Evolutionary conservation across 192 early-diverging fungal species (phyloP), one percentile per base, ranked within the genome.

Genomic region (Helicostylum pulchrum): DNA sequence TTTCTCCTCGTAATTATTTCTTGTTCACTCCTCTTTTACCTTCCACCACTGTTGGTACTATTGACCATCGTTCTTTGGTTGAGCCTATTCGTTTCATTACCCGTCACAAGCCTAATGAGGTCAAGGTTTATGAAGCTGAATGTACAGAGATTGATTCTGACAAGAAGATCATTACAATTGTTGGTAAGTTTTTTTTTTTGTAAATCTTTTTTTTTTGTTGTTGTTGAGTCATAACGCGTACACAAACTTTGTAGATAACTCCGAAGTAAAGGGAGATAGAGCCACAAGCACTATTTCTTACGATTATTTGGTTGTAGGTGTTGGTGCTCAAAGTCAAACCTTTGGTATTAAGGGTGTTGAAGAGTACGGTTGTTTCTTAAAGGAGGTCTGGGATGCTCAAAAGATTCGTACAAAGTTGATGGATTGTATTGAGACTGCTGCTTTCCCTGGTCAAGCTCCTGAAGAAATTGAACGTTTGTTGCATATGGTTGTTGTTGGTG

Each of bases 1-100:
- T 92, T 8, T 88, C 86, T 23, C 91, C 92, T 60, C 83, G 90
- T 63, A 94, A 94, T 78, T 96, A 94, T 75, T 96, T 96, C 73
- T 78, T 96, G 66, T 88, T 88, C 71, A 88, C 89, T 31, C 85
- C 87, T 43, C 68, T 90, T 73, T 70, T 87, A 67, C 82, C 85
- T 34, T 87, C 80, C 57, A 87, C 83, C 67, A 94, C 94, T 1
- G 89, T 91, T n/a, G 94, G 94, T 63, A 94, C 92, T 0, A 82
- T 96, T 47, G 92, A 94, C 62, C 78, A 91, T 48, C 81, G 93
- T 23, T 89, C 87, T 31, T 90, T 96, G 74, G 90, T 94, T 79
- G 85, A 90, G 74, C 92, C 93, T 7, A 82, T 94, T 53, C 90
- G 93, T 17, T 92, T 86, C 80, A 78, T 97, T 54, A 92, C 88